A percentile compares a stretch with the other conserved stretches of the same genome.
Conservation (phyloP, 2,329 filamentous ascomycete species). For the Fusarium temperatum region DNA sequence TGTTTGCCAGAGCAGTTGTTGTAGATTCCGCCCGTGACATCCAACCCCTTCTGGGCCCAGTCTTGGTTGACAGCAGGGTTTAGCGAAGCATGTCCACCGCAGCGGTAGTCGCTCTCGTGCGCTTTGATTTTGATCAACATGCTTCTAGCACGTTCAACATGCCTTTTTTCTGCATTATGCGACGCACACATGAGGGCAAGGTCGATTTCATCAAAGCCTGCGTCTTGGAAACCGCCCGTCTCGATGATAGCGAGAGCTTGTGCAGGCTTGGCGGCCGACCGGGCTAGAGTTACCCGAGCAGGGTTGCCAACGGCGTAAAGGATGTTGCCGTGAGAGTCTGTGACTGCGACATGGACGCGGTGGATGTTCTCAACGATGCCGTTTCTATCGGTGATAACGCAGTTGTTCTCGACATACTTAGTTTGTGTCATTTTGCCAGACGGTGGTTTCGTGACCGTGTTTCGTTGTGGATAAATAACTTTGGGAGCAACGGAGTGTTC, state of each 20-base stretch:
- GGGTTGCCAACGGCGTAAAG: not conserved
- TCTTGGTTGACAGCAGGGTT: not conserved
- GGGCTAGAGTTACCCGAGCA: not conserved
- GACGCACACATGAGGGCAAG: not conserved
- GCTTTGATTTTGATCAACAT: not conserved
- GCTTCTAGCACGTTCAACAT: not conserved
- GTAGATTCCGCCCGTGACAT: accelerated
- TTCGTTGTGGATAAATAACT: not conserved
- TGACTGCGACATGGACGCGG: not conserved
- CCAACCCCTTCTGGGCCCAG: not conserved
- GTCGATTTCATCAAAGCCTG: not conserved
- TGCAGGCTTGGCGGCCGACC: not conserved
- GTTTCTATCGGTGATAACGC: not conserved
- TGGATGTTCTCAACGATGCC: not conserved
- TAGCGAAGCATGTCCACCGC: not conserved
- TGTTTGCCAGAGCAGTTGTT: not conserved
- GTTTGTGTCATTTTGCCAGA: not conserved
- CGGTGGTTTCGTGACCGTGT: no score
- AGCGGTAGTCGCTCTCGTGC: not conserved
- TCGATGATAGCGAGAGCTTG: not conserved
- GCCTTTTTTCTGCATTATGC: accelerated
- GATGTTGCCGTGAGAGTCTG: not conserved
- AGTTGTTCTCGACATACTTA: not conserved
- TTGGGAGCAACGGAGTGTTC: no score
- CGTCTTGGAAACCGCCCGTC: not conserved